Conservation (phyloP, 345 rosid genomes). For the Zanthoxylum bungeanum region DNA sequence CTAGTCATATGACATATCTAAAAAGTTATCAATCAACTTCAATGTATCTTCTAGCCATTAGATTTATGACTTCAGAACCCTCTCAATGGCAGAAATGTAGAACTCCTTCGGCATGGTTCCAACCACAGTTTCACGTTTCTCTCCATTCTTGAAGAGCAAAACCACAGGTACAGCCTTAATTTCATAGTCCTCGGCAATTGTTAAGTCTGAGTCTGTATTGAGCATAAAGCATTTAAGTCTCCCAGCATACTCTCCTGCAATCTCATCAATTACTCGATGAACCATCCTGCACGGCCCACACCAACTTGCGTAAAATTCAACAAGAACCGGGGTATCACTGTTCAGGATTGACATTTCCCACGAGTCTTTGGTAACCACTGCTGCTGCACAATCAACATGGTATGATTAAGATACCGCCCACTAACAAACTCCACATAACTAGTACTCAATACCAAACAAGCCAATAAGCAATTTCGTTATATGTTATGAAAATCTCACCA, state of each 20-base stretch:
- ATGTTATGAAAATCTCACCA: not conserved
- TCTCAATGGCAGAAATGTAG: slow-evolving; percentile 84
- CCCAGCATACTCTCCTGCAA: slow-evolving; percentile 74
- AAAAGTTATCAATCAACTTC: not conserved
- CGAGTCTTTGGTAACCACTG: slow-evolving; percentile 48
- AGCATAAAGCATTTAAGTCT: slow-evolving; percentile 64
- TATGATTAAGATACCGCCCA: slow-evolving; percentile 10
- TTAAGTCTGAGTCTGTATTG: slow-evolving; percentile 65
- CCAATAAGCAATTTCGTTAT: not conserved
- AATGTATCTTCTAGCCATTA: not conserved
- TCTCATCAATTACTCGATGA: slow-evolving; percentile 68
- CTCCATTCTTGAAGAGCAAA: slow-evolving; percentile 80
- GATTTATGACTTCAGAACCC: slow-evolving; percentile 55
- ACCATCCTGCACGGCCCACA: slow-evolving; percentile 72
- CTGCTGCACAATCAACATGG: slow-evolving; percentile 45
- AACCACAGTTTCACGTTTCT: slow-evolving; percentile 63
- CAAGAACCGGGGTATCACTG: slow-evolving; percentile 72
- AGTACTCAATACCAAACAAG: not conserved
- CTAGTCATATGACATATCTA: not conserved
- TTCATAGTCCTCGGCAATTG: slow-evolving; percentile 71
- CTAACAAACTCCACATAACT: not conserved
- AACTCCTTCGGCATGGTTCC: slow-evolving; percentile 98
- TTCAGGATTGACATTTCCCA: slow-evolving; percentile 65
- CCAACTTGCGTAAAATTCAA: slow-evolving; percentile 92
- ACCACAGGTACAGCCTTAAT: slow-evolving; percentile 93